These are phyloP conservation scores for Chaetomidium leptoderma DNA, from an alignment of 495 filamentous ascomycete genomes.

Conservation along the genomic window DNA sequence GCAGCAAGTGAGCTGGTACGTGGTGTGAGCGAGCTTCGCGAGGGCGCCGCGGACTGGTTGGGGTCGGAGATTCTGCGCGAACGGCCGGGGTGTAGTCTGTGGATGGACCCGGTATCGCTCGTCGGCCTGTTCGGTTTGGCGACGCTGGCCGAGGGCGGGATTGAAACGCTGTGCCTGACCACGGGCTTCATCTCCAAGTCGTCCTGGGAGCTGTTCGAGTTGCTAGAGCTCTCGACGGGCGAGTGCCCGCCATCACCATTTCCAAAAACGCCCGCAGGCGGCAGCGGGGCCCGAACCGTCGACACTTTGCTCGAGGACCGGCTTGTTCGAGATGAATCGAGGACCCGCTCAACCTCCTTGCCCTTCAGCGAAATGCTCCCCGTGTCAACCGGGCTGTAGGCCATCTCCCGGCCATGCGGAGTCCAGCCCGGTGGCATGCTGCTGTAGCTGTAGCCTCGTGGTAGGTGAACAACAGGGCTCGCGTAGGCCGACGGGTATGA, in stretches of 20 bases:
- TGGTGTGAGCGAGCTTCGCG: slow-evolving; percentile 9
- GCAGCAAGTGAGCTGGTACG: slow-evolving; percentile 15
- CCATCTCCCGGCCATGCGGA: slow-evolving; percentile 20
- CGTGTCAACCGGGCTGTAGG: slow-evolving; percentile 22
- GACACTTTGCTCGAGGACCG: slow-evolving; percentile 32
- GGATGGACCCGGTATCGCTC: slow-evolving; percentile 24
- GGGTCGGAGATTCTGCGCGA: slow-evolving; percentile 30
- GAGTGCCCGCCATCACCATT: slow-evolving; percentile 15
- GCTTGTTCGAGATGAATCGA: slow-evolving; percentile 26
- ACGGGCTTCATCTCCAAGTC: slow-evolving; percentile 35
- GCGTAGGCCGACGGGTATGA: slow-evolving; percentile 41
- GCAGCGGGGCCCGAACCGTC: slow-evolving; percentile 11
- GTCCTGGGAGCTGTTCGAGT: slow-evolving; percentile 35
- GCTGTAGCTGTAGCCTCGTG: slow-evolving; percentile 41
- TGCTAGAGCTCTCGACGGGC: slow-evolving; percentile 29
- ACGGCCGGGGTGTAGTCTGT: slow-evolving; percentile 32
- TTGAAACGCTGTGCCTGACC: slow-evolving; percentile 10
- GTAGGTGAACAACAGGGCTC: slow-evolving; percentile 39
- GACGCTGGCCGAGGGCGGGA: neutral
- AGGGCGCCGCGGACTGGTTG: neutral
- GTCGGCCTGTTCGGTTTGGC: slow-evolving; percentile 8
- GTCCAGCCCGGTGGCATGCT: slow-evolving; percentile 35
- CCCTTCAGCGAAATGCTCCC: slow-evolving; percentile 24
- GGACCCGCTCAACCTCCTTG: slow-evolving; percentile 33
- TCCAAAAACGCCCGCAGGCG: neutral